Evolutionary conservation across 371 early-diverging fungal genomes (phyloP).

Genomic region (Coemansia sp.): DNA sequence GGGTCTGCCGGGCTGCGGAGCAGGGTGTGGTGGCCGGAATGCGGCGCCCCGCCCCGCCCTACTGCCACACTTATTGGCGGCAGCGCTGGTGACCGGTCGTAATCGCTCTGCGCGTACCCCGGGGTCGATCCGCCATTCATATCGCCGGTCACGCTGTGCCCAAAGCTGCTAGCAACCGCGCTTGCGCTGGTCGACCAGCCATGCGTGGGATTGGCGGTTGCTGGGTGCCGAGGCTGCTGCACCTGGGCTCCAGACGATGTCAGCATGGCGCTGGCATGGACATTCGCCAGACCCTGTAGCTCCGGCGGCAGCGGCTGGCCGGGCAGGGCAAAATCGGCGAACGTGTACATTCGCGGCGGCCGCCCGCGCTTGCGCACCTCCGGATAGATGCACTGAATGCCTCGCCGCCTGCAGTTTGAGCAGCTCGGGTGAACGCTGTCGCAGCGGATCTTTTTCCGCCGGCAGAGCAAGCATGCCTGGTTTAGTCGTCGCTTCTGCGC

Average conservation of each 20-base stretch:
- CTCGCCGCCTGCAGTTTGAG: slow-evolving; percentile 47
- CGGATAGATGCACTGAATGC: slow-evolving; percentile 50
- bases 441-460: slow-evolving; percentile 50
- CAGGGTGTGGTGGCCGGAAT: background rate
- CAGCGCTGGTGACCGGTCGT: slow-evolving; percentile 29
- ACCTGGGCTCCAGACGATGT: background rate
- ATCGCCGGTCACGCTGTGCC: slow-evolving; percentile 5
- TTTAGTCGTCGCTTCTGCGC: slow-evolving; percentile 46
- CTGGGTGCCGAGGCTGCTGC: background rate
- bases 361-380: slow-evolving; percentile 52
- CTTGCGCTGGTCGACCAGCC: slow-evolving; percentile 10
- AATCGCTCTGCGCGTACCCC: slow-evolving; percentile 28
- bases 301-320: slow-evolving; percentile 53
- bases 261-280: slow-evolving; percentile 42
- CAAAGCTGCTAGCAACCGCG: slow-evolving; percentile 2
- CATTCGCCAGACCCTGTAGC: slow-evolving; percentile 30
- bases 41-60: slow-evolving; percentile 18
- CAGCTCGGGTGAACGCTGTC: slow-evolving; percentile 50
- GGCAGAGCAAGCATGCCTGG: slow-evolving; percentile 51
- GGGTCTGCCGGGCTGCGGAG: slow-evolving; percentile 27
- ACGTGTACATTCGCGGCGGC: slow-evolving; percentile 51
- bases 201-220: background rate
- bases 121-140: slow-evolving; percentile 28
- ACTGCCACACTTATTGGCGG: slow-evolving; percentile 34
- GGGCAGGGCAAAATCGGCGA: slow-evolving; percentile 50